Base-by-base conservation (phyloP, 2,329 filamentous ascomycete species). In the Fusarium papillatum region DNA sequence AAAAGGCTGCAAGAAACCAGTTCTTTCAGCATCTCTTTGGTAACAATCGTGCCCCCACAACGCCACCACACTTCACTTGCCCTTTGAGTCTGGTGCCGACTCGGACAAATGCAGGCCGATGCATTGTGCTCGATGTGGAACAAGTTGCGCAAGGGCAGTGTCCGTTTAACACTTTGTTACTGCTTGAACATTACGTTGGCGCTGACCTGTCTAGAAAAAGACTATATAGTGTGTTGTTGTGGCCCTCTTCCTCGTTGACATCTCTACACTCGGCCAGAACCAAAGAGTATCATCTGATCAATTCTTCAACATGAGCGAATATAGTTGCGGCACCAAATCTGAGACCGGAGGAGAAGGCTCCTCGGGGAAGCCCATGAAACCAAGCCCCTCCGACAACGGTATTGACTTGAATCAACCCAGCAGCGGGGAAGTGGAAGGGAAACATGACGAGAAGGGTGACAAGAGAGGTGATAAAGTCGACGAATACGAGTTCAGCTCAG, bases 121-220 rank as follows among this genome's bases (percentile, higher is more conserved):
- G 2, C 14, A 48, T 48, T 17, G 8, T 17, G 22, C 22, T 48
- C 22, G 14, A 16, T 48, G 22, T 48, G 43, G 43, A 26, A 48
- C 22, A 3, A 24, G 22, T 17, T 26, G 8, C 4, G 2, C 14
- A 26, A 26, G 7, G 3, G 7, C 8, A 0, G 14, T 8, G 22
- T 8, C 14, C 8, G 43, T 24, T 48, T 24, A 7, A 48, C 17
- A 8, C 43, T 16, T 14, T 26, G 8, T 48, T 26, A 48, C 22
- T 17, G 22, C 43, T 14, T 26, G 43, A 46, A 24, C 43, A 48
- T 48, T 26, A 16, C 8, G 43, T 48, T 3, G 43, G 43, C 14
- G 10, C 22, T 48, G 14, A 6, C 22, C 5, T 26, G 14, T 48
- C 22, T 17, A 26, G 43, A 26, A 26, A 38, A 38, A 26, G 14